Evolutionary conservation across 495 filamentous ascomycete species (phyloP).

Genomic region (Cercophora newfieldiana): DNA sequence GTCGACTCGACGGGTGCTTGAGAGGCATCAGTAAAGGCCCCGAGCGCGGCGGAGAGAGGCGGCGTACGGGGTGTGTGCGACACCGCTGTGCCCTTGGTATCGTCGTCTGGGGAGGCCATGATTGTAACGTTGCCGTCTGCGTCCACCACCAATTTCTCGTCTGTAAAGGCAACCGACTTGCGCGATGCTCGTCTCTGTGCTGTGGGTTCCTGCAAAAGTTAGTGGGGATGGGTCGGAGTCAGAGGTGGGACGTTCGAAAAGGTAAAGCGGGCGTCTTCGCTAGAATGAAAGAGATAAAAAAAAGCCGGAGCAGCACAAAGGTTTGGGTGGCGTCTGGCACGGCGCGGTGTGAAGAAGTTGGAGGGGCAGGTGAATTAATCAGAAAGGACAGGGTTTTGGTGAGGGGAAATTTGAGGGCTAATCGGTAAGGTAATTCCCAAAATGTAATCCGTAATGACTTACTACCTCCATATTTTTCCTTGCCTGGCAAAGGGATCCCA

Average conservation of each 20-base stretch:
- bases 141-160: slow-evolving; percentile 79
- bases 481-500: slow-evolving; percentile 11
- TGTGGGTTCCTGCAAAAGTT: slow-evolving; percentile 40
- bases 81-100: slow-evolving; percentile 68
- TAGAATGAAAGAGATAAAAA: background rate
- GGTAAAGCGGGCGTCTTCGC: too few species aligned
- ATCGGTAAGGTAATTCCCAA: background rate
- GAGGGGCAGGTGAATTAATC: slow-evolving; percentile 26
- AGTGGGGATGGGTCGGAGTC: slow-evolving; percentile 17
- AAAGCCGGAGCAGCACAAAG: background rate
- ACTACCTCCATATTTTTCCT: slow-evolving; percentile 37
- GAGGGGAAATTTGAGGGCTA: slow-evolving; percentile 14
- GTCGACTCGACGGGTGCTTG: slow-evolving; percentile 59
- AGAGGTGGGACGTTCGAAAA: background rate
- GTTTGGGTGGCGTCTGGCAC: background rate
- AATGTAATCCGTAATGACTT: slow-evolving; percentile 21
- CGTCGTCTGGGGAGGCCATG: slow-evolving; percentile 59
- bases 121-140: slow-evolving; percentile 76
- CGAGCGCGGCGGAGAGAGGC: slow-evolving; percentile 51
- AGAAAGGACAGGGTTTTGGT: slow-evolving; percentile 13
- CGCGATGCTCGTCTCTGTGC: slow-evolving; percentile 60
- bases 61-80: slow-evolving; percentile 67
- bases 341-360: slow-evolving; percentile 9
- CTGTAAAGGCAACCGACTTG: slow-evolving; percentile 89
- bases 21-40: slow-evolving; percentile 49